These are phyloP conservation scores for Arabis alpina DNA, from an alignment of 345 rosid genomes.

Conservation along the genomic window DNA sequence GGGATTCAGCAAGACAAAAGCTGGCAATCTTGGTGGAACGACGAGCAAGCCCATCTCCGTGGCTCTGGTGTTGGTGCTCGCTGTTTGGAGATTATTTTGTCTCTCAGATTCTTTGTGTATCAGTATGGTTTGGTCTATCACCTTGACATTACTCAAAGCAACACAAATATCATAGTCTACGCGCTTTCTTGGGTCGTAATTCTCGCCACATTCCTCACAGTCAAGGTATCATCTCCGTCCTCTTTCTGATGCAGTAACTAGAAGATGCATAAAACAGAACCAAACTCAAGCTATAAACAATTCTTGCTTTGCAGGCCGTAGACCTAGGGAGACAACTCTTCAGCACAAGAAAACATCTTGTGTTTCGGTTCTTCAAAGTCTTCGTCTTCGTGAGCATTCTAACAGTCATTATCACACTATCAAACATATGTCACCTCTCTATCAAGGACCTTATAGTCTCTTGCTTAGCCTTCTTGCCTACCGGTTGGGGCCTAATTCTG, in stretches of 20 bases:
- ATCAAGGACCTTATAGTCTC: slow-evolving; percentile 74
- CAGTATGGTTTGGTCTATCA: slow-evolving; percentile 98
- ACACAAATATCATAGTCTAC: slow-evolving; percentile 81
- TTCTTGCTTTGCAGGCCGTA: slow-evolving; percentile 68
- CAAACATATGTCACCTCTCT: slow-evolving; percentile 72
- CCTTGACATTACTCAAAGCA: slow-evolving; percentile 89
- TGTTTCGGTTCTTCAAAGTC: slow-evolving; percentile 77
- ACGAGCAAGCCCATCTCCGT: slow-evolving; percentile 84
- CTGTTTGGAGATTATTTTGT: slow-evolving; percentile 71
- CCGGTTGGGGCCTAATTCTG: slow-evolving; percentile 96
- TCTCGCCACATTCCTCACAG: slow-evolving; percentile 74
- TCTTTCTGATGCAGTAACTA: not conserved
- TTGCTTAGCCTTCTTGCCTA: slow-evolving; percentile 88
- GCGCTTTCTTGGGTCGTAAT: slow-evolving; percentile 93
- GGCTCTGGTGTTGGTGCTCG: slow-evolving; percentile 79
- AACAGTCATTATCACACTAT: slow-evolving; percentile 64
- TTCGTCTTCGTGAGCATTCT: slow-evolving; percentile 79
- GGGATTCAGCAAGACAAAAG: slow-evolving; percentile 95
- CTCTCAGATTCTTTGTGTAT: slow-evolving; percentile 84
- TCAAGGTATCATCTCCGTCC: slow-evolving; percentile 60
- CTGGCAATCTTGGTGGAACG: slow-evolving; percentile 99
- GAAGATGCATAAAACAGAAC: not conserved
- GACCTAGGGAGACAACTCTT: slow-evolving; percentile 81
- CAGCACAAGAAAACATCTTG: slow-evolving; percentile 74
- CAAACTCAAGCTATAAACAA: not conserved